Evolutionary conservation across 1,139 yeast genomes (phyloP), one percentile per base, ranked within the genome.

Genomic region (Yamadazyma mexicana): DNA sequence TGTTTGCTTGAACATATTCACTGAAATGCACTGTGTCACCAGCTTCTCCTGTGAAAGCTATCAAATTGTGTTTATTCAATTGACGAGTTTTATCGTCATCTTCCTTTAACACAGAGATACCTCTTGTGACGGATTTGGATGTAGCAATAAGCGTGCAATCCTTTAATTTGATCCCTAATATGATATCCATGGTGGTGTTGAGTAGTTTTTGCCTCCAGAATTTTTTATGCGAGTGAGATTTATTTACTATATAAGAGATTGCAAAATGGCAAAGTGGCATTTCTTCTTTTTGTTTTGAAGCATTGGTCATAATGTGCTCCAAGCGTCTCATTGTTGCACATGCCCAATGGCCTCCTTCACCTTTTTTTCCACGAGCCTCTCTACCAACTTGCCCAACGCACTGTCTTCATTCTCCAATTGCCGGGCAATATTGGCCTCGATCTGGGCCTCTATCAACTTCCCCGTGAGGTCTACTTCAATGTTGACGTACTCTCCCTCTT

Each of bases 11-110:
- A 47, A 89, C 79, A 58, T 83, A 87, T 59, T 92, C 98, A 32
- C 96, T 95, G 66, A 92, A 91, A 61, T 92, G 95, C n/a, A 87
- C 91, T 3, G 98, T 87, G 60, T 92, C 99, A 44, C 98, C 98
- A 4, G 97, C 77, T 61, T 92, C 98, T 41, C 99, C 99, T 4
- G 96, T 84, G 66, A 70, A 91, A 37, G 97, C 96, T 69, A 92
- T 75, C 52, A 91, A 72, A 44, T 87, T 79, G 58, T 86, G 94
- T 36, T 81, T 76, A 53, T 87, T 87, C 51, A 92, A 73, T 35
- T 64, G 67, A 48, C 94, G 69, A 10, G 98, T 91, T 67, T 92
- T 92, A 64, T 88, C 96, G 63, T 92, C 98, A 36, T 78, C 77
- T 37, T 80, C 83, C 58, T 91, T 91, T 54, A 92, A 71, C 34